phyloP scores from a whole-genome alignment of 2,329 filamentous ascomycete genomes.

The Dothistroma septosporum region DNA sequence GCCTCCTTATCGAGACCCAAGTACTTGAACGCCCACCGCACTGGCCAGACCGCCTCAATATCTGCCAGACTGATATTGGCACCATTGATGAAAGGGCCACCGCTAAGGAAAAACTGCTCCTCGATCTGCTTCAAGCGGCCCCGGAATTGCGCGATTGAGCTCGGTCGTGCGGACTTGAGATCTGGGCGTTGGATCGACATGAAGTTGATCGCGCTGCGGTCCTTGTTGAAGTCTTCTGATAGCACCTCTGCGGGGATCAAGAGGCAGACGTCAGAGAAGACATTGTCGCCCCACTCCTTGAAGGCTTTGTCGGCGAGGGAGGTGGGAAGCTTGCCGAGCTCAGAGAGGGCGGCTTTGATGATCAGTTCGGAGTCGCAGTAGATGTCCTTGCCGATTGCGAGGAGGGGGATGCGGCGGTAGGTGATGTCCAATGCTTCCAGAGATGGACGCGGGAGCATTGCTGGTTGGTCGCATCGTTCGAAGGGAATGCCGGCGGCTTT shows the following conservation, averaged over 20 bases:
- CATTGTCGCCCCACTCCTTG: slow-evolving; percentile 25
- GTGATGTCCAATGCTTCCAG: slow-evolving; percentile 31
- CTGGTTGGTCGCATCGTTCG: slow-evolving; percentile 27
- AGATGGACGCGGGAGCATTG: slow-evolving; percentile 29
- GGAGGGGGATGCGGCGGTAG: slow-evolving; percentile 32
- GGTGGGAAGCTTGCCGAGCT: slow-evolving; percentile 19
- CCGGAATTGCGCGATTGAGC: slow-evolving; percentile 23
- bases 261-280: slow-evolving; percentile 23
- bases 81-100: slow-evolving; percentile 26
- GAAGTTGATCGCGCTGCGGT: slow-evolving; percentile 27
- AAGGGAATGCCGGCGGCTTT: slow-evolving; percentile 23
- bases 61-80: slow-evolving; percentile 25
- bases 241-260: slow-evolving; percentile 24
- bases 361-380: slow-evolving; percentile 30
- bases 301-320: slow-evolving; percentile 30
- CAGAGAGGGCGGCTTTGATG: slow-evolving; percentile 19
- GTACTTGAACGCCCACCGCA: slow-evolving; percentile 25
- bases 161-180: slow-evolving; percentile 21
- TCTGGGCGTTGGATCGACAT: slow-evolving; percentile 26
- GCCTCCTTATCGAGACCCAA: slow-evolving; percentile 22
- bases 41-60: slow-evolving; percentile 26
- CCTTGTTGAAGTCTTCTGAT: slow-evolving; percentile 26
- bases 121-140: slow-evolving; percentile 23
- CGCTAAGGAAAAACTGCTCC: slow-evolving; percentile 18
- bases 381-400: slow-evolving; percentile 32